A percentile compares a stretch with the other conserved stretches of the same genome.
phyloP scores from a whole-genome alignment of 331 rosid species.

The Cydonia oblonga region DNA sequence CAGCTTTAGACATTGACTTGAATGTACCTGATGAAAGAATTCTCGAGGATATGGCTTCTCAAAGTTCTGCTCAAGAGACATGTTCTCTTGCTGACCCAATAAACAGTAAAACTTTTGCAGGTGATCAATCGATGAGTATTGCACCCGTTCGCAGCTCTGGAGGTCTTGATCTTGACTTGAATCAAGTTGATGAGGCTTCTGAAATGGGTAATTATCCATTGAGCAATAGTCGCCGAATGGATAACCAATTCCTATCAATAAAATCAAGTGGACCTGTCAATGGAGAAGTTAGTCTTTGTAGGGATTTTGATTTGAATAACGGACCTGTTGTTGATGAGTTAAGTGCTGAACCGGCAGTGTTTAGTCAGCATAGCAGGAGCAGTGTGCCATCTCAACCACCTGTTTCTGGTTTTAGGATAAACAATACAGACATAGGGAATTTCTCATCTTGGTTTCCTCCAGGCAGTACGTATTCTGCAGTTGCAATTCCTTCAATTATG shows the following conservation, averaged over 20 bases:
- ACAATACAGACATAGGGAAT: slow-evolving; percentile 54
- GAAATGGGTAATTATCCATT: slow-evolving; percentile 35
- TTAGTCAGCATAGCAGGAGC: slow-evolving; percentile 39
- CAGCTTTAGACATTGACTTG: slow-evolving; percentile 60
- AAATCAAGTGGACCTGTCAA: slow-evolving; percentile 33
- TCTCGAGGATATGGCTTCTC: slow-evolving; percentile 53
- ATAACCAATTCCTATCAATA: slow-evolving; percentile 26
- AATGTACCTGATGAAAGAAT: slow-evolving; percentile 64
- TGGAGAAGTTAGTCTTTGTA: slow-evolving; percentile 30
- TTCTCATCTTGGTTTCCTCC: slow-evolving; percentile 72
- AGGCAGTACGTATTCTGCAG: slow-evolving; percentile 54
- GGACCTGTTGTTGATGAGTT: slow-evolving; percentile 72
- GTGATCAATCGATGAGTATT: not conserved
- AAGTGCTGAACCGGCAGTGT: slow-evolving; percentile 30
- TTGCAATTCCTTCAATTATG: slow-evolving; percentile 47
- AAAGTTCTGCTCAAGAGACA: slow-evolving; percentile 14
- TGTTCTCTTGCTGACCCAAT: slow-evolving; percentile 21
- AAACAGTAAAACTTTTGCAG: slow-evolving; percentile 1
- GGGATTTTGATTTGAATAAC: slow-evolving; percentile 75
- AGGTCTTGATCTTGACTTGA: slow-evolving; percentile 80
- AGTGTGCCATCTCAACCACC: slow-evolving; percentile 31
- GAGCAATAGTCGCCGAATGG: slow-evolving; percentile 25
- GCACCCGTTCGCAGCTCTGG: slow-evolving; percentile 33
- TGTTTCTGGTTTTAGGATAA: slow-evolving; percentile 43
- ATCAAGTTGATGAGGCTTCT: slow-evolving; percentile 55